Conservation (phyloP, 441 rosid genomes). For the Erysimum cheiri region DNA sequence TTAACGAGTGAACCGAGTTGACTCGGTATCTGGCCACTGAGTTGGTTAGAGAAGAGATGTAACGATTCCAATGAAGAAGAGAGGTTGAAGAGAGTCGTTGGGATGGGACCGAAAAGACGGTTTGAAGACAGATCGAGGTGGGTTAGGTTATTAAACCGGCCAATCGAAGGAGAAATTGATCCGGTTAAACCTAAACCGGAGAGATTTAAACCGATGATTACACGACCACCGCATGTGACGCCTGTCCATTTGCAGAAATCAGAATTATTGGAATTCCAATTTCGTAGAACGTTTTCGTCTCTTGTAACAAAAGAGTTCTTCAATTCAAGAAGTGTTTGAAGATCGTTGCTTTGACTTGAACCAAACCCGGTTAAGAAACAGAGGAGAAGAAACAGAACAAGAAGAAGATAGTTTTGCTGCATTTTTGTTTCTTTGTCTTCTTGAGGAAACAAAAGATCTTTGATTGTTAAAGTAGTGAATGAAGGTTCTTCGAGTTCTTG, state of each 20-base stretch:
- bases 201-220: conserved; percentile 62
- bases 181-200: conserved; percentile 70
- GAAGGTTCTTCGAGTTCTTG: background rate
- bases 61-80: conserved; percentile 63
- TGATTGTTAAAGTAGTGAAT: background rate
- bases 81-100: conserved; percentile 74
- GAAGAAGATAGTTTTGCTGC: conserved; percentile 1
- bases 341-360: conserved; percentile 27
- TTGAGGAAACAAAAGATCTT: conserved; percentile 5
- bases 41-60: conserved; percentile 67
- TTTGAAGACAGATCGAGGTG: conserved; percentile 72
- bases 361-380: conserved; percentile 11
- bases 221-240: conserved; percentile 56
- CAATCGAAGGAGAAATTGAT: conserved; percentile 53
- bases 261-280: conserved; percentile 59
- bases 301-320: conserved; percentile 31
- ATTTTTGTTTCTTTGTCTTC: conserved; percentile 23
- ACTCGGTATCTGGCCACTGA: conserved; percentile 72
- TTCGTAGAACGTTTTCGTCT: conserved; percentile 44
- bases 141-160: conserved; percentile 58
- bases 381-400: conserved; percentile 30
- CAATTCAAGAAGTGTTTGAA: conserved; percentile 29
- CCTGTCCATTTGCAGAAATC: conserved; percentile 76
- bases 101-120: conserved; percentile 63
- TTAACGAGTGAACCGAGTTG: conserved; percentile 66